Percentiles rank a stretch among this genome's conserved stretches.
Conservation (phyloP, 2,329 filamentous ascomycete genomes). For the Massarina eburnea region DNA sequence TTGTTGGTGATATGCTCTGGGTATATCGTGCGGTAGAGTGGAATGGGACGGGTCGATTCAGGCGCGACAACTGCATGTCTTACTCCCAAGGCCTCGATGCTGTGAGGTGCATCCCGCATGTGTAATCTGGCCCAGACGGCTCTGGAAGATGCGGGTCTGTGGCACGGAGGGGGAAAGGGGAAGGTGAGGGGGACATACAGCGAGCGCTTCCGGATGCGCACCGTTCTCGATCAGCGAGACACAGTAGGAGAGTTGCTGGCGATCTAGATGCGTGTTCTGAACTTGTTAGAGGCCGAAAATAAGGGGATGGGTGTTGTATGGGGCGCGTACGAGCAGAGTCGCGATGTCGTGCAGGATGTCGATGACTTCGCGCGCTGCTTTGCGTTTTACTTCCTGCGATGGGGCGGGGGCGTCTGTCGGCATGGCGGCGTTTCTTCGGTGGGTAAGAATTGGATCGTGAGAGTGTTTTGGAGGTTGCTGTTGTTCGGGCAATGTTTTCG, state of each 20-base stretch:
- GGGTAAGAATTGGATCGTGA: background rate
- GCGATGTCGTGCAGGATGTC: conserved; percentile 84
- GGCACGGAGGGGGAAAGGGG: background rate
- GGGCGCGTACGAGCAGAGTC: conserved; percentile 74
- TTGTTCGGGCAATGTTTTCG: background rate
- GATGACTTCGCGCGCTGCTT: conserved; percentile 75
- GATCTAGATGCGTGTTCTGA: conserved; percentile 91
- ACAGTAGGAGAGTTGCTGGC: conserved; percentile 88
- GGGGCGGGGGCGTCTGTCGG: conserved; percentile 22
- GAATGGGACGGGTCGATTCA: too few relatives aligned
- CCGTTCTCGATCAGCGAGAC: conserved; percentile 97
- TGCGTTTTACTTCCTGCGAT: conserved; percentile 59
- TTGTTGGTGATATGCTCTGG: too few relatives aligned
- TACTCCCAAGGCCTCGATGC: background rate
- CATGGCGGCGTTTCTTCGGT: conserved; percentile 10
- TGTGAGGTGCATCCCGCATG: background rate
- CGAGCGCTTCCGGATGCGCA: conserved; percentile 91
- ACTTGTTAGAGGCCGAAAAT: background rate
- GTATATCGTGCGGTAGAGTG: too few relatives aligned
- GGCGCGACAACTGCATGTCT: too few relatives aligned
- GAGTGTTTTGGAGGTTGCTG: background rate
- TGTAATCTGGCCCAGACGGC: background rate
- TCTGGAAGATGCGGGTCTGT: background rate
- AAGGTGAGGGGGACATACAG: conserved; percentile 62
- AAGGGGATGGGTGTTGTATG: background rate